Percentiles rank a stretch among this genome's conserved stretches.
Evolutionary conservation across 805 yeast genomes (phyloP).

Genomic region (Candida corydali): DNA sequence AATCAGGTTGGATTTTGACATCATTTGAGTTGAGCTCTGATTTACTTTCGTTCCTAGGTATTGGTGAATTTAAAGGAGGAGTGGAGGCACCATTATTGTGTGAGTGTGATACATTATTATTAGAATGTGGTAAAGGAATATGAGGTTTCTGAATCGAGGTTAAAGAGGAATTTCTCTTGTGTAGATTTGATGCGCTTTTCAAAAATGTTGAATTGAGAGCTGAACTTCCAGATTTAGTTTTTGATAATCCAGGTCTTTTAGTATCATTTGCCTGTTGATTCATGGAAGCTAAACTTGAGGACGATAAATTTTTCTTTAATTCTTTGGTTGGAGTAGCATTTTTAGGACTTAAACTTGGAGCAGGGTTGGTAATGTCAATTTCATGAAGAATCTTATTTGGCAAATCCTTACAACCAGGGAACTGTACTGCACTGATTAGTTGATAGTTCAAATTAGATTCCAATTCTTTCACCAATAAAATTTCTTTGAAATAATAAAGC

Average conservation of each 20-base stretch:
- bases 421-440: conserved; percentile 33
- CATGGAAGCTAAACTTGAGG: conserved; percentile 7
- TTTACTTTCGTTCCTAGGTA: neutral
- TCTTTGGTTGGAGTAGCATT: conserved; percentile 11
- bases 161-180: conserved; percentile 13
- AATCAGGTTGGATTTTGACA: conserved; percentile 16
- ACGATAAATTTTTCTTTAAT: conserved; percentile 9
- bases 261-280: conserved; percentile 1
- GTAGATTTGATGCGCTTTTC: conserved; percentile 10
- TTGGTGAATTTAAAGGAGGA: conserved; percentile 1
- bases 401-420: conserved; percentile 43
- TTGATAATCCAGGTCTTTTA: conserved; percentile 20
- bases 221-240: conserved; percentile 18
- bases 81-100: conserved; percentile 1
- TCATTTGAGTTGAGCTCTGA: conserved; percentile 12
- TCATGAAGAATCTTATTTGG: conserved; percentile 13
- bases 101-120: neutral
- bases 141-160: conserved; percentile 8
- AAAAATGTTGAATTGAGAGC: conserved; percentile 11
- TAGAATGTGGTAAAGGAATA: conserved; percentile 1
- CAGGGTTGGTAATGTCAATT: conserved; percentile 2
- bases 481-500: conserved; percentile 36
- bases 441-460: conserved; percentile 33
- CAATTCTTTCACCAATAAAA: conserved; percentile 47
- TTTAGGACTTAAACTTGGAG: conserved; percentile 1